phyloP scores from a whole-genome alignment of 352 stramenopile species.

The Pythium apleroticum region DNA sequence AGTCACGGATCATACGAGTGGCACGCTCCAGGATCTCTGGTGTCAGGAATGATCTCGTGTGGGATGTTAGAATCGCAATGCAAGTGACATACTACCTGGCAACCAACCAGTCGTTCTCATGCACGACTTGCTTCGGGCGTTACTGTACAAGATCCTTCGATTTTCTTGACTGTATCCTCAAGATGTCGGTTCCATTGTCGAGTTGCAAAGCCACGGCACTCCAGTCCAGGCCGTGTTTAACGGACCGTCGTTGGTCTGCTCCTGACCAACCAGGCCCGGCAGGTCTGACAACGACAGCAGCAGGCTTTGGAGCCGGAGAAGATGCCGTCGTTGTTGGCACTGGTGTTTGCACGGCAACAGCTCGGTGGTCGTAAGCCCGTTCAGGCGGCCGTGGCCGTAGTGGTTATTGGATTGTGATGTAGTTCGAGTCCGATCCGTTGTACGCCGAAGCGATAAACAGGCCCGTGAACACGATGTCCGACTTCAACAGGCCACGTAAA shows the following conservation, averaged over 20 bases:
- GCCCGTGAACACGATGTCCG: no score
- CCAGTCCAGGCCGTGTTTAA: no score
- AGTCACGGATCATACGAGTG: not conserved
- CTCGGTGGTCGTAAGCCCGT: conserved; percentile 13
- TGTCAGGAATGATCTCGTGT: not conserved
- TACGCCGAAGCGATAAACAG: no score
- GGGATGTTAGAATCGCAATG: not conserved
- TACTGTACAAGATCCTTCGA: not conserved
- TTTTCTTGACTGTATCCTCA: no score
- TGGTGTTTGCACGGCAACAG: not conserved
- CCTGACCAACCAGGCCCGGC: no score
- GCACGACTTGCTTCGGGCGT: not conserved
- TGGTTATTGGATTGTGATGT: no score
- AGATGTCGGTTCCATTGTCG: not conserved
- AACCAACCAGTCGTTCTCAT: no score
- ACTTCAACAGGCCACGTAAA: no score
- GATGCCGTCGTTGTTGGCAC: not conserved
- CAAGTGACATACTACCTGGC: no score
- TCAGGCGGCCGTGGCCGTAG: conserved; percentile 30
- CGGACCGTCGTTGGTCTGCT: no score
- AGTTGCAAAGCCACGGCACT: not conserved
- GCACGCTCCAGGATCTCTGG: not conserved
- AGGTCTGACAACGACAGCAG: no score
- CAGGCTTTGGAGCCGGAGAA: not conserved
- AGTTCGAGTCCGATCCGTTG: no score